Conservation (phyloP, 2,329 filamentous ascomycete species). For the Fusarium dlaminii region DNA sequence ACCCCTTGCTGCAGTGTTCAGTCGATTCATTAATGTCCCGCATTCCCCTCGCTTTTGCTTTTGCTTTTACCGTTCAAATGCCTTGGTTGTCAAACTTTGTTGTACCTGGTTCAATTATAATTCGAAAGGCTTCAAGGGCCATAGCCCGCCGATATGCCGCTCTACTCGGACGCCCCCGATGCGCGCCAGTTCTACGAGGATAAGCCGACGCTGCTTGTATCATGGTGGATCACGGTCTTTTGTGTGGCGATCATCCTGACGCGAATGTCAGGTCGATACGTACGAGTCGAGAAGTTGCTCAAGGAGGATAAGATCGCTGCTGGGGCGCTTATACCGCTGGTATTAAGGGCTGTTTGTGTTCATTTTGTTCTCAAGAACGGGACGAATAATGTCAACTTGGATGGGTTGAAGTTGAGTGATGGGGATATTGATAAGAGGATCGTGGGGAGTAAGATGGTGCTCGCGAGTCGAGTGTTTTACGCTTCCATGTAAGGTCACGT, state of each 20-base stretch:
- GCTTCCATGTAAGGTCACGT: constrained; percentile 75
- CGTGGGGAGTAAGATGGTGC: constrained; percentile 80
- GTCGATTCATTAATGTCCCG: constrained; percentile 22
- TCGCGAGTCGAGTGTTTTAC: constrained; percentile 83
- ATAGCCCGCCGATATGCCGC: constrained; percentile 54
- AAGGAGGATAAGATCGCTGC: constrained; percentile 86
- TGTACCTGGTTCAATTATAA: neutral
- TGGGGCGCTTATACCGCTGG: constrained; percentile 77
- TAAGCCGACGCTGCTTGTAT: constrained; percentile 88
- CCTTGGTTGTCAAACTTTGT: neutral
- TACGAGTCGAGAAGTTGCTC: constrained; percentile 85
- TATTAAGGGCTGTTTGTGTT: constrained; percentile 81
- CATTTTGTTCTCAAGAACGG: constrained; percentile 86
- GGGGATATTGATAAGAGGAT: constrained; percentile 63
- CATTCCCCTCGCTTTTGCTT: constrained; percentile 12
- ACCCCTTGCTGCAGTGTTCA: neutral
- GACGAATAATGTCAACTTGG: constrained; percentile 81
- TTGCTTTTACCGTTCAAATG: neutral
- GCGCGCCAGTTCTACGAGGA: constrained; percentile 59
- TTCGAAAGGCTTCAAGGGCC: constrained; percentile 6
- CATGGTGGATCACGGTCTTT: constrained; percentile 90
- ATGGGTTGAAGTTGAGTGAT: constrained; percentile 23
- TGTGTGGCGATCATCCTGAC: constrained; percentile 81
- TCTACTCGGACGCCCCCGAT: constrained; percentile 64
- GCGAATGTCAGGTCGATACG: constrained; percentile 79